phyloP scores from a whole-genome alignment of 1,284 basidiomycete species.

The Rhizoctonia solani region DNA sequence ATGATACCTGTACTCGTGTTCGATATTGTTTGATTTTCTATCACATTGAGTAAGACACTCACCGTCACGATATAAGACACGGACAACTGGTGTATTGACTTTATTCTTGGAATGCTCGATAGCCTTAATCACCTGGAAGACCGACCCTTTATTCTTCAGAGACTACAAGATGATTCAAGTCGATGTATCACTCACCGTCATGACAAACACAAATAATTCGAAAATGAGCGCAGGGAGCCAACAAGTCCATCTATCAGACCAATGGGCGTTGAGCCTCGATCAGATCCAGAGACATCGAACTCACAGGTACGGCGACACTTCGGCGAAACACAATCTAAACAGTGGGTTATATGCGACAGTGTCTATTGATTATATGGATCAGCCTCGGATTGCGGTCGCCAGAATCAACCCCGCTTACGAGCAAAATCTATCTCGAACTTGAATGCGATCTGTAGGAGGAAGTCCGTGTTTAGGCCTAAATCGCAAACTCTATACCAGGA shows the following conservation, averaged over 20 bases:
- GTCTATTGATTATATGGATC: not conserved
- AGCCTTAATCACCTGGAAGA: too few relatives aligned
- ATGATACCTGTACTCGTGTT: conserved; percentile 30
- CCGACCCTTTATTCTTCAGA: too few relatives aligned
- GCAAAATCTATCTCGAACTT: conserved; percentile 13
- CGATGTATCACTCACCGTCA: too few relatives aligned
- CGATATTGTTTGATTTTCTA: not conserved
- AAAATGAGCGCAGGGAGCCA: not conserved
- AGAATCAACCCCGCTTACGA: not conserved
- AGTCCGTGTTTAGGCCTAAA: not conserved
- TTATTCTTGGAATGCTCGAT: conserved; percentile 22
- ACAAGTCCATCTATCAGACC: not conserved
- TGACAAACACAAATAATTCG: conserved; percentile 9
- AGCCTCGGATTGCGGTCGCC: not conserved
- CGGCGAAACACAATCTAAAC: conserved; percentile 7
- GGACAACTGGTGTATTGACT: conserved; percentile 21
- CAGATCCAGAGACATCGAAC: not conserved
- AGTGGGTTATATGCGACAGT: not conserved
- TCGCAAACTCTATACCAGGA: not conserved
- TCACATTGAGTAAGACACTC: not conserved
- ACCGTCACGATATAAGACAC: conserved; percentile 36
- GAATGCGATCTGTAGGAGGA: conserved; percentile 14
- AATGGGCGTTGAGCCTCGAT: not conserved
- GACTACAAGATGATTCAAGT: too few relatives aligned
- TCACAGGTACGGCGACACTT: conserved; percentile 13